These are phyloP conservation scores for Clarireedia monteithiana DNA, from an alignment of 2,329 filamentous ascomycete genomes.

Conservation along the genomic window DNA sequence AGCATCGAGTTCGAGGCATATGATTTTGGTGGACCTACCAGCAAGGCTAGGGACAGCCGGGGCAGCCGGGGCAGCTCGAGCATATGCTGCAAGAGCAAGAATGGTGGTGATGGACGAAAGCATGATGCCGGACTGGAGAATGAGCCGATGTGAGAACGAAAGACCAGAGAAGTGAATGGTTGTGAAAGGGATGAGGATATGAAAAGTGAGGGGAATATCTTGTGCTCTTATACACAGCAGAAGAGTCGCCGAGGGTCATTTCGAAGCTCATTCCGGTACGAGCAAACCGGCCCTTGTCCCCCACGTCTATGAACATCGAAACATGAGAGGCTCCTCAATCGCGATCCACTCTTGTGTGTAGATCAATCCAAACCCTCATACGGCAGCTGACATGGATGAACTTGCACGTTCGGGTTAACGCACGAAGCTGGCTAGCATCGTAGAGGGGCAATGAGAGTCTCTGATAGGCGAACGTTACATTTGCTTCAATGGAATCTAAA, in stretches of 20 bases:
- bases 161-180: conserved; percentile 5
- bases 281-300: not conserved
- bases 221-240: conserved; percentile 17
- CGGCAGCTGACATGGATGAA: no score
- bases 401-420: no score
- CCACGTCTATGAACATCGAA: not conserved
- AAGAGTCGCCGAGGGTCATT: not conserved
- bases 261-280: not conserved
- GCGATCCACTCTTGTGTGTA: no score
- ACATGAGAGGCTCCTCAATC: not conserved
- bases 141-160: conserved; percentile 4
- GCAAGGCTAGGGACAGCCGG: not conserved
- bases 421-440: no score
- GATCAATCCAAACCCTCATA: no score
- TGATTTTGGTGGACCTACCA: not conserved
- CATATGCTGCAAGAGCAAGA: conserved; percentile 20
- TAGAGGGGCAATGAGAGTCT: not conserved
- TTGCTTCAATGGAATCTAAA: not conserved
- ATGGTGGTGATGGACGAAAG: conserved; percentile 20
- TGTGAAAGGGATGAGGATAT: conserved; percentile 11
- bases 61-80: conserved; percentile 17
- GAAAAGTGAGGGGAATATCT: conserved; percentile 3
- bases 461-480: not conserved
- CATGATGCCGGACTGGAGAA: conserved; percentile 17
- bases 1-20: not conserved